These are phyloP conservation scores for Reutealis trisperma DNA, from an alignment of 345 rosid species.

Conservation along the genomic window DNA sequence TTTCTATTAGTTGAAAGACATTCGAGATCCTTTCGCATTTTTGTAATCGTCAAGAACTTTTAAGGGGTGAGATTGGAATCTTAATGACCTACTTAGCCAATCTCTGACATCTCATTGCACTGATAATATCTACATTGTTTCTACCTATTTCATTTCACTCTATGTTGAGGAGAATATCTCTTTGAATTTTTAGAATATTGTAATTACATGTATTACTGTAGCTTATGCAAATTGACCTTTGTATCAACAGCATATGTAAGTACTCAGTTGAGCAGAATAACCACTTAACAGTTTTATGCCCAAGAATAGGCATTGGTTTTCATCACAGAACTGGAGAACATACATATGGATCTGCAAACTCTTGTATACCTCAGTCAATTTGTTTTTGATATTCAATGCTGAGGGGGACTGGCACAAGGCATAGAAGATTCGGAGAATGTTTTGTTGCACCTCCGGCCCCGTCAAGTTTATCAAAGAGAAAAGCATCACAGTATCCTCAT, in stretches of 20 bases:
- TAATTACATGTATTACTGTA: neutral
- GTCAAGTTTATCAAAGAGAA: conserved; percentile 52
- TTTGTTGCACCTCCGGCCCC: conserved; percentile 52
- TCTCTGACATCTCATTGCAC: neutral
- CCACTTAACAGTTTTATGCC: neutral
- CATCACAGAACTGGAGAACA: neutral
- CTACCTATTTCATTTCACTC: neutral
- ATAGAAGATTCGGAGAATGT: conserved; percentile 54
- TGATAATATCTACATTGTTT: neutral
- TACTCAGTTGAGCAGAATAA: neutral
- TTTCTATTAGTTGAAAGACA: neutral
- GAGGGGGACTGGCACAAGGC: conserved; percentile 60
- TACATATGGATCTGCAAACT: conserved; percentile 1
- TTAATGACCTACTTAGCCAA: conserved; percentile 3
- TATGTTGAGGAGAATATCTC: neutral
- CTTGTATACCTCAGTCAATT: conserved; percentile 52
- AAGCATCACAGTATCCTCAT: conserved; percentile 51
- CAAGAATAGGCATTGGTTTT: conserved; percentile 7
- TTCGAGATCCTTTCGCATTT: neutral
- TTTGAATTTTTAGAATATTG: neutral
- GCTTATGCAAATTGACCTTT: neutral
- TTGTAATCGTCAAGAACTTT: neutral
- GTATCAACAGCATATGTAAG: neutral
- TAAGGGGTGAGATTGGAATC: neutral
- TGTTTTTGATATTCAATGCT: conserved; percentile 44